Evolutionary conservation across 139 green algal species (phyloP).

Genomic region (Micromonas commoda): DNA sequence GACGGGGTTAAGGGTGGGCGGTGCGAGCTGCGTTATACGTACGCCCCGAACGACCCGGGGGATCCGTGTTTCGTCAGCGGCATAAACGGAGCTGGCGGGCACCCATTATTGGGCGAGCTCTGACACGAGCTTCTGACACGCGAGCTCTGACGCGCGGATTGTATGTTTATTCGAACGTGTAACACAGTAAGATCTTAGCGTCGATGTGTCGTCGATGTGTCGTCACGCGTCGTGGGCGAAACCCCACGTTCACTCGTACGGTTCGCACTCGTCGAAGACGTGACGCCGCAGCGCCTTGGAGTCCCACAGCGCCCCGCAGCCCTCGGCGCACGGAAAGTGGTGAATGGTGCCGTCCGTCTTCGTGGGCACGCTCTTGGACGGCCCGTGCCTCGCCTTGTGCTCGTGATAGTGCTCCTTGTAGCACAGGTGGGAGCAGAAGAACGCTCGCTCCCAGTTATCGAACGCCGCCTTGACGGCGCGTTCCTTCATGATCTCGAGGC

Average conservation of each 20-base stretch:
- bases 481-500: neutral
- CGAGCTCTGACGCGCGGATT: too few relatives aligned
- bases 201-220: too few relatives aligned
- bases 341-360: neutral
- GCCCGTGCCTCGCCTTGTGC: slow-evolving; percentile 4
- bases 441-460: neutral
- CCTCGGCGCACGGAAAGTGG: neutral
- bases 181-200: too few relatives aligned
- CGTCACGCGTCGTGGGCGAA: too few relatives aligned
- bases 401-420: neutral
- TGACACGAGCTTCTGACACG: too few relatives aligned
- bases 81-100: neutral
- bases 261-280: slow-evolving; percentile 7
- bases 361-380: neutral
- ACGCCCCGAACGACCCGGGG: neutral
- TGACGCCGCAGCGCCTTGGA: neutral
- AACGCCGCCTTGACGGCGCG: neutral
- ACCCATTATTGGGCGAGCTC: neutral
- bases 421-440: neutral
- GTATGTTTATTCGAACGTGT: too few relatives aligned
- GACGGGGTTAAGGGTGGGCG: too few relatives aligned
- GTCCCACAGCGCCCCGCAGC: slow-evolving; percentile 7
- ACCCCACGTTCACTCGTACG: too few relatives aligned
- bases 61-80: slow-evolving; percentile 14
- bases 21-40: neutral